These are phyloP conservation scores for Fomitopsis betulina DNA, from an alignment of 1,284 basidiomycete genomes.

Conservation along the genomic window DNA sequence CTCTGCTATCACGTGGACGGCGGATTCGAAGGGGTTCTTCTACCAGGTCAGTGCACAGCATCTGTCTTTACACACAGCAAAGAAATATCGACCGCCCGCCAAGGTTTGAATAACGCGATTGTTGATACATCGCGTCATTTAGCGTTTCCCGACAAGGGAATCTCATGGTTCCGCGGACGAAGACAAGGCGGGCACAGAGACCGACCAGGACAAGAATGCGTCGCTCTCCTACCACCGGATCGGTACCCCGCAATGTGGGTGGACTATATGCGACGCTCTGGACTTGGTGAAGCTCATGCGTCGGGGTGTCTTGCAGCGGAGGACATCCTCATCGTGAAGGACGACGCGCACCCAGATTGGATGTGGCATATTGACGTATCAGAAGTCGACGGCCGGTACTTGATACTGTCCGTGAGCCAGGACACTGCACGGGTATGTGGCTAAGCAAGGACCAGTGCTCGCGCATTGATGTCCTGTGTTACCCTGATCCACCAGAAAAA, in stretches of 20 bases:
- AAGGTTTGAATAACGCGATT: background rate
- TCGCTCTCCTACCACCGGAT: conserved; percentile 74
- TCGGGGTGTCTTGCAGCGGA: conserved; percentile 40
- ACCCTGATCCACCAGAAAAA: conserved; percentile 47
- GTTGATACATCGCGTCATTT: conserved; percentile 9
- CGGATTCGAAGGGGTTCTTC: conserved; percentile 78
- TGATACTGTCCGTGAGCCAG: conserved; percentile 49
- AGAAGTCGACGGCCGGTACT: conserved; percentile 61
- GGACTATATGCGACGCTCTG: background rate
- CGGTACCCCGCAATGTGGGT: conserved; percentile 64
- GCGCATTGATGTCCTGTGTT: background rate
- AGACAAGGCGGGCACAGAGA: conserved; percentile 60
- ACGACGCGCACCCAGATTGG: conserved; percentile 61
- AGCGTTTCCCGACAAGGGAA: conserved; percentile 55
- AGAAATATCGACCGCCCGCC: background rate
- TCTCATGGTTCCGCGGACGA: conserved; percentile 46
- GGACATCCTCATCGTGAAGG: conserved; percentile 64
- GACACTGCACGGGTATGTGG: conserved; percentile 60
- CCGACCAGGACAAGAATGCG: conserved; percentile 60
- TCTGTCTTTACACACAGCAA: background rate
- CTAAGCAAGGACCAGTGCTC: background rate
- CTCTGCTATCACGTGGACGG: conserved; percentile 66
- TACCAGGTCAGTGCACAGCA: conserved; percentile 54
- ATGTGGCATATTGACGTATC: conserved; percentile 58
- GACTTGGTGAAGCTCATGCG: background rate